phyloP scores from a whole-genome alignment of 305 asterid species.

The Rubia peregrina region DNA sequence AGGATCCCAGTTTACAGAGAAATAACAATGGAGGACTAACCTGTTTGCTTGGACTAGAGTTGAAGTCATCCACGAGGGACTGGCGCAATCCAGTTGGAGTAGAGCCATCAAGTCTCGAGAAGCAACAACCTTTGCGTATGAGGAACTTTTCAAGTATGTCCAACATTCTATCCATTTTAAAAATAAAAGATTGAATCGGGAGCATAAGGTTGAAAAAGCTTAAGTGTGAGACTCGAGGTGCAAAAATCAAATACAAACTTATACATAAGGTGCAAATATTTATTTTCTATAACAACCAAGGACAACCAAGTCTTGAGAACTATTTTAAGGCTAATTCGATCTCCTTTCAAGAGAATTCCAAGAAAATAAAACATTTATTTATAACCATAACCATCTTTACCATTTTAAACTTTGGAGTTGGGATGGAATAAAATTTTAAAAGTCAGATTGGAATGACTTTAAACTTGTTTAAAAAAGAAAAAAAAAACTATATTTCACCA shows the following conservation, averaged over 20 bases:
- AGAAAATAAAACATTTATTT: not conserved
- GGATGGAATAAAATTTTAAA: not conserved
- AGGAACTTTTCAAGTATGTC: slow-evolving; percentile 92
- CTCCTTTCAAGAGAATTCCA: not conserved
- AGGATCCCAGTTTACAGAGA: not conserved
- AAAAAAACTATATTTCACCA: not conserved
- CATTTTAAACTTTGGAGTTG: not conserved
- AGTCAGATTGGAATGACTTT: not conserved
- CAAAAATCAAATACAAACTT: not conserved
- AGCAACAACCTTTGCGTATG: slow-evolving; percentile 84
- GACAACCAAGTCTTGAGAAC: not conserved
- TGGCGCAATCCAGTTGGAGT: slow-evolving; percentile 83
- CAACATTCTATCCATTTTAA: slow-evolving; percentile 57
- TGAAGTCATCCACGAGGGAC: slow-evolving; percentile 86
- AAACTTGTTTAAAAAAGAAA: not conserved
- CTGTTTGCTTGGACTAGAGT: slow-evolving; percentile 96
- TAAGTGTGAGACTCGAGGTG: not conserved
- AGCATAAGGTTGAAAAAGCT: not conserved
- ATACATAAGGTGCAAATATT: not conserved
- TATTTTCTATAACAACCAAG: not conserved
- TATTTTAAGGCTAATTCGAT: not conserved
- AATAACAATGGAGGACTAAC: slow-evolving; percentile 25
- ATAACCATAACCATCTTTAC: not conserved
- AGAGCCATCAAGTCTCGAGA: slow-evolving; percentile 89
- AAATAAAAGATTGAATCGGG: not conserved